Evolutionary conservation across 2,329 filamentous ascomycete species (phyloP).

Genomic region (Raffaelea ambrosiae): DNA sequence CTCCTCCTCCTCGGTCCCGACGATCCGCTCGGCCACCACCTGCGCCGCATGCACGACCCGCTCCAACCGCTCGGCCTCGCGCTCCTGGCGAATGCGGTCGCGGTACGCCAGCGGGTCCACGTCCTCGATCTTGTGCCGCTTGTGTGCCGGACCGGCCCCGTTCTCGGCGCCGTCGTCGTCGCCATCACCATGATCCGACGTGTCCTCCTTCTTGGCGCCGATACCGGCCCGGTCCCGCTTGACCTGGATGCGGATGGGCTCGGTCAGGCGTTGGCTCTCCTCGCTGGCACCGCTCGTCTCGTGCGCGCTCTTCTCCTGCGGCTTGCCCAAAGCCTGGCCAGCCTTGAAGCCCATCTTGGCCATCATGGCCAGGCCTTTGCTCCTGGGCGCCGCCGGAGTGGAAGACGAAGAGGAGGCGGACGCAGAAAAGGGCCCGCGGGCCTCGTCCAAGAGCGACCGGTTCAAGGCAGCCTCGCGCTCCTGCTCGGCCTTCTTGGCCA

Average conservation of each 20-base stretch:
- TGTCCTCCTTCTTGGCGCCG: constrained; percentile 58
- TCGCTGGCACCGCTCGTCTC: constrained; percentile 12
- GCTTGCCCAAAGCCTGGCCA: constrained; percentile 62
- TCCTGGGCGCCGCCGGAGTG: constrained; percentile 39
- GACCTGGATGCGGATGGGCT: constrained; percentile 68
- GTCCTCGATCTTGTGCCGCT: constrained; percentile 24
- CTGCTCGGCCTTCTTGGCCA: constrained; percentile 62
- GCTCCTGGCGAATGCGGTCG: constrained; percentile 61
- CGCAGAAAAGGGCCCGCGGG: constrained; percentile 26
- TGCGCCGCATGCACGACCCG: constrained; percentile 68
- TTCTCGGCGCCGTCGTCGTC: constrained; percentile 35
- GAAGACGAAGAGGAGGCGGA: not conserved
- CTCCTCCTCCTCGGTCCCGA: constrained; percentile 38
- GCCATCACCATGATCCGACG: too few species aligned
- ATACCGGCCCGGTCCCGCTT: constrained; percentile 79
- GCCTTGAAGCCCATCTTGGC: constrained; percentile 83
- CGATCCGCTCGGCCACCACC: constrained; percentile 71
- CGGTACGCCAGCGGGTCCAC: constrained; percentile 63
- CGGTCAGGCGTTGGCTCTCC: constrained; percentile 36
- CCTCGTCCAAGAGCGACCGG: constrained; percentile 53
- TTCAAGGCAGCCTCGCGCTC: constrained; percentile 69
- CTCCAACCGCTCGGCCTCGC: constrained; percentile 60
- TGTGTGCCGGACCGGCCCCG: constrained; percentile 5
- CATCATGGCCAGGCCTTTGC: constrained; percentile 95
- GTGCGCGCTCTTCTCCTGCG: constrained; percentile 14